phyloP scores from a whole-genome alignment of 2,329 filamentous ascomycete genomes.

The Pseudovirgaria hyperparasitica region DNA sequence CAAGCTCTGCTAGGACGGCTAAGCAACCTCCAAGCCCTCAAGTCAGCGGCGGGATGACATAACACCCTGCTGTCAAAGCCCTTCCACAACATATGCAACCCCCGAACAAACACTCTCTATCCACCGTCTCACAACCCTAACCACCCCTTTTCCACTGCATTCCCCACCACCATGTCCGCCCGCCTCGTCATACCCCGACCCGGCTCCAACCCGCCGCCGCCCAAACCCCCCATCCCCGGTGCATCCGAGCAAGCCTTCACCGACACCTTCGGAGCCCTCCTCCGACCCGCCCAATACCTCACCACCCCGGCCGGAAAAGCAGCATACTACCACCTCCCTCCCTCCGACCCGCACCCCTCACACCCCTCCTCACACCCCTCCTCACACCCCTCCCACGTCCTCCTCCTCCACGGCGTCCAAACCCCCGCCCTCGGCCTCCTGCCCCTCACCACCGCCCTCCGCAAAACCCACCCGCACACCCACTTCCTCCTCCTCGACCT shows the following conservation, averaged over 20 bases:
- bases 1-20: too few species aligned
- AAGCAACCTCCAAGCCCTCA: too few species aligned
- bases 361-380: constrained; percentile 25
- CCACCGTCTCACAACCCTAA: too few species aligned
- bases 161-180: too few species aligned
- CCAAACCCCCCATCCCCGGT: constrained; percentile 17
- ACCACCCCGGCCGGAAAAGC: constrained; percentile 20
- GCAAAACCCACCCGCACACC: constrained; percentile 20
- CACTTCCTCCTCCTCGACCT: constrained; percentile 35
- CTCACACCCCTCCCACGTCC: constrained; percentile 15
- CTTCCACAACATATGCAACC: too few species aligned
- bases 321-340: constrained; percentile 27
- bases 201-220: constrained; percentile 4
- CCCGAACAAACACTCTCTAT: too few species aligned
- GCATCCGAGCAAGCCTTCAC: constrained; percentile 26
- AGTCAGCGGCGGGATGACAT: too few species aligned
- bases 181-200: constrained; percentile 18
- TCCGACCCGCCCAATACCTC: constrained; percentile 26
- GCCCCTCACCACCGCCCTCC: constrained; percentile 28
- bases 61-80: too few species aligned
- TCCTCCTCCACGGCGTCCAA: constrained; percentile 40
- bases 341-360: constrained; percentile 20
- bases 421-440: constrained; percentile 37
- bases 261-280: constrained; percentile 23
- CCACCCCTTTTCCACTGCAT: too few species aligned